Conservation (phyloP, 2,329 filamentous ascomycete species). For the Microsporum audouinii region DNA sequence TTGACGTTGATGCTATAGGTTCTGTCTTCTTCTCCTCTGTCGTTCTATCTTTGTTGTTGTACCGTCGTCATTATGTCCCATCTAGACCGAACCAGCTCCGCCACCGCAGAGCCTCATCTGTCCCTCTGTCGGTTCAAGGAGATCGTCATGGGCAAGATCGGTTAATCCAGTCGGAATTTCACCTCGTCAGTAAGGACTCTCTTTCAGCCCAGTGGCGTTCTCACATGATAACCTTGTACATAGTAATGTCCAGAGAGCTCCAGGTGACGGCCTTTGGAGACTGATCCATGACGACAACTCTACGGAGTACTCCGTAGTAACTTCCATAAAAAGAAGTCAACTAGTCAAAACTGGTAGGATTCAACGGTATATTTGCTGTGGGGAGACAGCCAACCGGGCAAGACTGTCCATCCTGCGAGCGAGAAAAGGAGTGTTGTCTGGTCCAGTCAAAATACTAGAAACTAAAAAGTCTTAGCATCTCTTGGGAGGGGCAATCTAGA, state of each 20-base stretch:
- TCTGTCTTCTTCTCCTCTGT: not conserved
- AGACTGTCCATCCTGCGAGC: not conserved
- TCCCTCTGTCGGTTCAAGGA: not conserved
- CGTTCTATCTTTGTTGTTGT: not conserved
- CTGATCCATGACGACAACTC: too few relatives aligned
- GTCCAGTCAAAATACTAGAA: not conserved
- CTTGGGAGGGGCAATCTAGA: not conserved
- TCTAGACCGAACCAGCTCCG: not conserved
- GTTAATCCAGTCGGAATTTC: not conserved
- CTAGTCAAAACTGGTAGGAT: not conserved
- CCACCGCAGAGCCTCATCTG: not conserved
- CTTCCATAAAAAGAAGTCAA: not conserved
- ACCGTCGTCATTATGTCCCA: not conserved
- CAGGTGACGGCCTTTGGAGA: not conserved
- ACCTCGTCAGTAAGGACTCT: not conserved
- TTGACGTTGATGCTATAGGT: not conserved
- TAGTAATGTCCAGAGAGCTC: not conserved
- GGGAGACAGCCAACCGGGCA: not conserved
- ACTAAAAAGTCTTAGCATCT: not conserved
- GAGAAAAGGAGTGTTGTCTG: not conserved
- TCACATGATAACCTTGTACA: not conserved
- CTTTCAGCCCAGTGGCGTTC: not conserved
- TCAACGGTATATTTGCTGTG: not conserved
- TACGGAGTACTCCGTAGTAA: not conserved
- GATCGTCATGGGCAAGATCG: not conserved